Base-by-base conservation (phyloP, 176 grass and related monocot species). In the Triticum monococcum region DNA sequence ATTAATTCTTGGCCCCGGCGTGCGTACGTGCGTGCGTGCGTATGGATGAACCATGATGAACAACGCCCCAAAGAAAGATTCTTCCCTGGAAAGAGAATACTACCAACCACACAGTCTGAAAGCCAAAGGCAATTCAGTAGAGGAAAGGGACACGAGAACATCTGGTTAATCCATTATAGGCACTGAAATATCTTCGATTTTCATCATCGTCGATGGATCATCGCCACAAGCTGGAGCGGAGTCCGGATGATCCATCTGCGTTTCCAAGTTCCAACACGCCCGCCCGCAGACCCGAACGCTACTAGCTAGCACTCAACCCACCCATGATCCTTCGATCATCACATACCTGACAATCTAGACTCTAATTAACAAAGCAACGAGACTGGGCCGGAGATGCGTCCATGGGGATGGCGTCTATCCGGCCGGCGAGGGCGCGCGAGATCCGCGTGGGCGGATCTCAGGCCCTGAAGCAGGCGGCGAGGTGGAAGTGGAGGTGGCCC, bases 401-500 rank as follows among this genome's bases (percentile, higher is more conserved):
- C 28, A 30, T 30, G 28, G 28, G 28, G 28, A 30, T 0, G 40
- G 43, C 24, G 2, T 48, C 20, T 4, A 3, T 35, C 68, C 68
- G 18, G 36, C 68, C 68, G 33, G 36, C 36, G 36, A n/a, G 9
- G 22, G 33, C 2, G 9, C 8, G 20, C 22, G 14, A 46, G 41
- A 75, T 75, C 41, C 72, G 24, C 23, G 16, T 8, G 28, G 28
- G 28, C 10, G 22, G 1, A 57, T 79, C 76, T 91, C 77, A 96
- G 30, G 89, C 94, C 67, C 85, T 89, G 85, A 96, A 96, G 91
- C 91, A 96, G 3, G 78, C 94, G 73, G 86, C 91, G 86, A 96
- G 91, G 37, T 91, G 94, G 79, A 93, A 93, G 89, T 86, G 72
- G 91, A 89, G 59, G 78, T 88, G 78, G 50, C 70, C 82, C n/a